Percentiles rank a stretch among this genome's conserved stretches.
phyloP scores from a whole-genome alignment of 306 rosid species.

The Elaeagnus macrophylla region DNA sequence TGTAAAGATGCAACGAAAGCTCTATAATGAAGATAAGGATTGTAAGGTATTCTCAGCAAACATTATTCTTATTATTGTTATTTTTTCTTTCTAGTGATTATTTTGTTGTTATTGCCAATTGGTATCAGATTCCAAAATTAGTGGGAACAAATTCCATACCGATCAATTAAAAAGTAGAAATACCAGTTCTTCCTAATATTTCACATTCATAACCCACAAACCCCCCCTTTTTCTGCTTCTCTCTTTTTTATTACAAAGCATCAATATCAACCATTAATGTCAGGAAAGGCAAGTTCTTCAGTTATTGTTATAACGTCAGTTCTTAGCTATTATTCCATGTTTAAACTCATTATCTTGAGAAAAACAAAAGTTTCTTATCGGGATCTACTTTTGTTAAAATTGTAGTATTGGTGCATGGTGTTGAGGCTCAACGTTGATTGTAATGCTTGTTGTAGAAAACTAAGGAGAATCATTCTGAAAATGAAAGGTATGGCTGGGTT shows the following conservation, averaged over 20 bases:
- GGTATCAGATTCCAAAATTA: slow-evolving; percentile 41
- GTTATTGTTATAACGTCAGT: background rate
- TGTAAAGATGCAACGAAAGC: slow-evolving; percentile 19
- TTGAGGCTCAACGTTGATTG: slow-evolving; percentile 70
- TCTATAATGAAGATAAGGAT: slow-evolving; percentile 39
- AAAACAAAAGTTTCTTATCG: slow-evolving; percentile 3
- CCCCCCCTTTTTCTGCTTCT: slow-evolving; percentile 2
- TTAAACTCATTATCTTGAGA: background rate
- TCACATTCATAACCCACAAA: slow-evolving; percentile 24
- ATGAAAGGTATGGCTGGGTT: slow-evolving; percentile 46
- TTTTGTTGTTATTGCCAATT: background rate
- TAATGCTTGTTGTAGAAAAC: slow-evolving; percentile 55
- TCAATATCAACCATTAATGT: slow-evolving; percentile 29
- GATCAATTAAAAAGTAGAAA: slow-evolving; percentile 13
- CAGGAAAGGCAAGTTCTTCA: slow-evolving; percentile 50
- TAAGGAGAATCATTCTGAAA: slow-evolving; percentile 46
- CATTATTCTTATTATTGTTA: slow-evolving; percentile 2
- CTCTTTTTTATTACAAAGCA: background rate
- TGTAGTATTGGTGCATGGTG: slow-evolving; percentile 63
- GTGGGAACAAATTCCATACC: slow-evolving; percentile 11
- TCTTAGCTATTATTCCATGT: background rate
- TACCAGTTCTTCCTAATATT: slow-evolving; percentile 16
- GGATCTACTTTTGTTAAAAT: slow-evolving; percentile 1
- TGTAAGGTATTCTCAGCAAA: slow-evolving; percentile 16
- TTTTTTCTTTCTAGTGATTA: too few relatives aligned